Evolutionary conservation across 257 asterid genomes (phyloP), one percentile per base, ranked within the genome.

Genomic region (Salvia rosmarinus): DNA sequence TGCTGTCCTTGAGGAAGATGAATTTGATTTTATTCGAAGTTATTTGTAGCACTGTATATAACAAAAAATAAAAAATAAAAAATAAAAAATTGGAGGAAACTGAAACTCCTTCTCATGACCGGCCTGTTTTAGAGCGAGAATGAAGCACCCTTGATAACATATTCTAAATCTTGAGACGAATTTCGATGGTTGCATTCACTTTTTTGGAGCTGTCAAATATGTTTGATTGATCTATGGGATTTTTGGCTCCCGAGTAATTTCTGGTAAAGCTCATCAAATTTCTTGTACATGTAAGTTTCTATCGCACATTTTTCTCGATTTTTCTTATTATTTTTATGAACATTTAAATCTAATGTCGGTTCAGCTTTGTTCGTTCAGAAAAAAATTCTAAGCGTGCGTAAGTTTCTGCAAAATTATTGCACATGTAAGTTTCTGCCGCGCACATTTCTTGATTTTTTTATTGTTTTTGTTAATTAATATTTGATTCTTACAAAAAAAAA

Each of bases 181-280:
- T 42, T 50, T 73, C 69, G 46, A 51, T 68, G 60, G 68, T 55
- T 71, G 14, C 43, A 58, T 78, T 55, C 57, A 67, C 73, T 72
- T 80, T 80, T 51, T 72, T 80, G 71, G 85, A 62, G 86, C 86
- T 82, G 79, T 66, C 74, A 70, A 67, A 43, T 62, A 25, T 21
- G 35, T 52, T 52, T 70, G 70, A 72, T 80, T 76, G 79, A 85
- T 78, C 85, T 63, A 63, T 67, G 71, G 73, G 58, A 72, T 68
- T 46, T 46, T 71, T 67, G 71, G 80, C 71, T 16, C 20, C 61
- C 59, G 70, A 43, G 43, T 20, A 25, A 67, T 56, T 46, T 46
- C 37, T 54, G 61, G 73, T 25, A 85, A 59, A 61, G 34, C 71
- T 68, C 59, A 14, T 61, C 51, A 66, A 74, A 60, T 75, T 75